Conservation (phyloP, 306 rosid species). For the Quercus engelmannii region DNA sequence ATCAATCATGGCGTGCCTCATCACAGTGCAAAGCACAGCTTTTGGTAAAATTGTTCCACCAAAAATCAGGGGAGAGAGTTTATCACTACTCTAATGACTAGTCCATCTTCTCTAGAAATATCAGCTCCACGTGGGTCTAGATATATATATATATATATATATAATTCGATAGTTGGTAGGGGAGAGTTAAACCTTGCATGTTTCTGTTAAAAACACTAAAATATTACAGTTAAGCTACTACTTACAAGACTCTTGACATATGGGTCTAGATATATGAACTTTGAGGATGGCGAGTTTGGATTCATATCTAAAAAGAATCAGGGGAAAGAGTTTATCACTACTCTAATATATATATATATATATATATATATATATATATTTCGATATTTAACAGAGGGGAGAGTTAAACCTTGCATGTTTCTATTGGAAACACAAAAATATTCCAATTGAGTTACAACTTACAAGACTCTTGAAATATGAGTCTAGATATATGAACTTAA, state of each 20-base stretch:
- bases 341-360: background rate
- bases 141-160: too few species aligned
- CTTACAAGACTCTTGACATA: too few species aligned
- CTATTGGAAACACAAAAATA: too few species aligned
- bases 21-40: background rate
- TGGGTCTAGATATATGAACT: background rate
- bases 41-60: background rate
- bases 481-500: background rate
- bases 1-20: background rate
- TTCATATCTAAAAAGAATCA: background rate
- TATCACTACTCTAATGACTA: background rate
- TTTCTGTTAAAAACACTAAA: too few species aligned
- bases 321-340: background rate
- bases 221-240: too few species aligned
- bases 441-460: too few species aligned
- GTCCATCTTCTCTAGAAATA: conserved; percentile 22
- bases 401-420: too few species aligned
- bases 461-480: too few species aligned
- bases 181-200: too few species aligned
- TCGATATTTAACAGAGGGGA: too few species aligned
- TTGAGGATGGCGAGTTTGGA: background rate
- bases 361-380: too few species aligned
- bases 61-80: background rate
- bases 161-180: too few species aligned
- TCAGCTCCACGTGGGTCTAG: conserved; percentile 6